Percentiles rank a stretch among this genome's conserved stretches.
These are phyloP conservation scores for Sugiyamaella novakii DNA, from an alignment of 1,139 yeast species.

Conservation along the genomic window DNA sequence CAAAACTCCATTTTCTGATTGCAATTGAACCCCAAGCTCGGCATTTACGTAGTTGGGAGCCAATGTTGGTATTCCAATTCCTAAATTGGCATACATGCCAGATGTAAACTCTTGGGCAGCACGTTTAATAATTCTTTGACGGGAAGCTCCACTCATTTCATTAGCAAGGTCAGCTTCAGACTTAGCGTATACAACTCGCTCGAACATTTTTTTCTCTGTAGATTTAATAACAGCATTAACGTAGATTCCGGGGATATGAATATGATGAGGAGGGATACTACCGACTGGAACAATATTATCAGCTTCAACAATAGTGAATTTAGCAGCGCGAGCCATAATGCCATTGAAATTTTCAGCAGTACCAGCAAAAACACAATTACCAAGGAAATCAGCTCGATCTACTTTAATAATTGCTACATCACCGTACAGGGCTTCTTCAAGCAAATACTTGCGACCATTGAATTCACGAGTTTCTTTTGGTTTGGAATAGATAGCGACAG, in stretches of 20 bases:
- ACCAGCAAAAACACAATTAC: conserved; percentile 49
- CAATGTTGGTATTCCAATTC: conserved; percentile 52
- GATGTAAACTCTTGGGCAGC: conserved; percentile 49
- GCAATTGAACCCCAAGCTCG: conserved; percentile 44
- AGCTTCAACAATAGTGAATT: conserved; percentile 48
- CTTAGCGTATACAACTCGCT: conserved; percentile 37
- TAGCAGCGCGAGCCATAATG: conserved; percentile 48
- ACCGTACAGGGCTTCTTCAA: conserved; percentile 48
- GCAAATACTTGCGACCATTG: conserved; percentile 44
- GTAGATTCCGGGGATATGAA: conserved; percentile 48
- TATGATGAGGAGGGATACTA: conserved; percentile 46
- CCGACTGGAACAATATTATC: conserved; percentile 50
- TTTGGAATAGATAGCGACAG: conserved; percentile 42
- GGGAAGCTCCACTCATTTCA: conserved; percentile 26
- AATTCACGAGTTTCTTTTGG: conserved; percentile 47
- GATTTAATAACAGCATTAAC: conserved; percentile 45
- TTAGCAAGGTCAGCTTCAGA: conserved; percentile 25
- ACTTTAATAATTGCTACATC: conserved; percentile 50
- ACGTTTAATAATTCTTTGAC: conserved; percentile 46
- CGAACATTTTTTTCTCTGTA: conserved; percentile 46
- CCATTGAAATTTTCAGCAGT: conserved; percentile 50
- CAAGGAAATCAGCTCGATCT: conserved; percentile 47
- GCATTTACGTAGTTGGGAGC: conserved; percentile 47
- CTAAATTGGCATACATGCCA: conserved; percentile 49
- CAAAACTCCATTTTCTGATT: conserved; percentile 51